phyloP scores from a whole-genome alignment of 768 basidiomycete genomes.

The Steccherinum ochraceum region DNA sequence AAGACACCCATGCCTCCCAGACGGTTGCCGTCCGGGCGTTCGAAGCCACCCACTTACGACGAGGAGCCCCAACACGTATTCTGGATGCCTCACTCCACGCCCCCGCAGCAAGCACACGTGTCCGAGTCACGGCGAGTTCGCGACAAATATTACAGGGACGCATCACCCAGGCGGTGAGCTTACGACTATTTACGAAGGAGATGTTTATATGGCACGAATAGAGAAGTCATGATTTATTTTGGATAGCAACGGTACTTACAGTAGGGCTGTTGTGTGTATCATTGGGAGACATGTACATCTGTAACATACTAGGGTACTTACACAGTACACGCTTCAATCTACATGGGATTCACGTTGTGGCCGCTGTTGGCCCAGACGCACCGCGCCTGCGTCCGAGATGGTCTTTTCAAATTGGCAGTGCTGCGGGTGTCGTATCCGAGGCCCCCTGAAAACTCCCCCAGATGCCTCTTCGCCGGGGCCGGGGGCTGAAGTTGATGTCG shows the following conservation, averaged over 20 bases:
- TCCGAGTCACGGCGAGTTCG: slow-evolving; percentile 15
- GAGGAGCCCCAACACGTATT: slow-evolving; percentile 22
- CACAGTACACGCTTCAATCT: neutral
- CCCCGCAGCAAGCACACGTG: slow-evolving; percentile 20
- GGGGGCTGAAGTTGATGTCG: no score
- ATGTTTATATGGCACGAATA: neutral
- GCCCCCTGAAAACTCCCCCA: no score
- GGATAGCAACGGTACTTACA: neutral
- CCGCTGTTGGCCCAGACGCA: no score
- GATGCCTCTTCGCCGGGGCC: no score
- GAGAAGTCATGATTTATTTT: neutral
- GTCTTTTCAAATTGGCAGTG: no score
- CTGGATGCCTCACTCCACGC: slow-evolving; percentile 20
- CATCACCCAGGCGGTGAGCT: slow-evolving; percentile 40
- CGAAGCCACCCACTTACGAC: slow-evolving; percentile 19
- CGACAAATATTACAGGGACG: slow-evolving; percentile 34
- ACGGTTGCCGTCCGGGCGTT: slow-evolving; percentile 5
- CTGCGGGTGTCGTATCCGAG: no score
- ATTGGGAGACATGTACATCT: neutral
- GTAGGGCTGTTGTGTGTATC: neutral
- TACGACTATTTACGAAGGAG: neutral
- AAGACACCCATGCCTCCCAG: neutral
- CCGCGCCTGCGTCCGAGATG: no score
- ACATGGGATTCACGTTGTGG: neutral
- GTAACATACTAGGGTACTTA: neutral